Evolutionary conservation across 1,284 basidiomycete genomes (phyloP).

Genomic region (Ustilago curta): DNA sequence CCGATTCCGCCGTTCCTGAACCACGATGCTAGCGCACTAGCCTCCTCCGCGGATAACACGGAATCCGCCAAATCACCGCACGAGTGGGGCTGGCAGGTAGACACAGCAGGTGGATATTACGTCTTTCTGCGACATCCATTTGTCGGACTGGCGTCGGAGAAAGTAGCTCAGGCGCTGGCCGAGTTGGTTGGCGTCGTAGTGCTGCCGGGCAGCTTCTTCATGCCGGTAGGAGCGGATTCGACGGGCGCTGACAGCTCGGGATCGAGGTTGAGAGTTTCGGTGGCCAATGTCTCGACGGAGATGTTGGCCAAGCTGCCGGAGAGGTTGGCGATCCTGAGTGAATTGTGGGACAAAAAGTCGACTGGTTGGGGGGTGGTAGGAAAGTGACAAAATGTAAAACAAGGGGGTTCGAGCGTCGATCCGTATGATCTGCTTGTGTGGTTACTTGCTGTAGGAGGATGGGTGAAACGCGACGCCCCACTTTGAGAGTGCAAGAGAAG

Average conservation of each 20-base stretch:
- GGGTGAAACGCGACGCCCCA: too few species aligned
- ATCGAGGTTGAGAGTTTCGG: constrained; percentile 37
- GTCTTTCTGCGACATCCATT: constrained; percentile 64
- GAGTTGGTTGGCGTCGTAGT: constrained; percentile 56
- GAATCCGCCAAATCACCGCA: constrained; percentile 28
- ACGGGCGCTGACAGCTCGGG: constrained; percentile 12
- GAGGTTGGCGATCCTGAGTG: constrained; percentile 44
- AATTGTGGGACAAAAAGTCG: constrained; percentile 48
- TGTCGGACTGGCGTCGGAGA: constrained; percentile 21
- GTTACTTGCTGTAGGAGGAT: too few species aligned
- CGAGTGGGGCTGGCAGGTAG: constrained; percentile 66
- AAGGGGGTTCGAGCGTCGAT: constrained; percentile 20
- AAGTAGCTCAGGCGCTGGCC: constrained; percentile 53
- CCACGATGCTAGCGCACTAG: constrained; percentile 25
- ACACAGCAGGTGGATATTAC: constrained; percentile 68
- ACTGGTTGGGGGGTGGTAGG: constrained; percentile 38
- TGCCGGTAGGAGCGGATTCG: constrained; percentile 16
- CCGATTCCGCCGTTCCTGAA: constrained; percentile 26
- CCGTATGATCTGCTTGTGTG: too few species aligned
- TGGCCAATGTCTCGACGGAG: constrained; percentile 47
- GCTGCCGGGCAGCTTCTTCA: constrained; percentile 55
- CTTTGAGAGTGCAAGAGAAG: too few species aligned
- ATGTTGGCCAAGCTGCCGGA: constrained; percentile 34
- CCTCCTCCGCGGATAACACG: not conserved
- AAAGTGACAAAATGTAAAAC: not conserved